Evolutionary conservation across 2,329 filamentous ascomycete species (phyloP).

Genomic region (Aspergillus ibericus): DNA sequence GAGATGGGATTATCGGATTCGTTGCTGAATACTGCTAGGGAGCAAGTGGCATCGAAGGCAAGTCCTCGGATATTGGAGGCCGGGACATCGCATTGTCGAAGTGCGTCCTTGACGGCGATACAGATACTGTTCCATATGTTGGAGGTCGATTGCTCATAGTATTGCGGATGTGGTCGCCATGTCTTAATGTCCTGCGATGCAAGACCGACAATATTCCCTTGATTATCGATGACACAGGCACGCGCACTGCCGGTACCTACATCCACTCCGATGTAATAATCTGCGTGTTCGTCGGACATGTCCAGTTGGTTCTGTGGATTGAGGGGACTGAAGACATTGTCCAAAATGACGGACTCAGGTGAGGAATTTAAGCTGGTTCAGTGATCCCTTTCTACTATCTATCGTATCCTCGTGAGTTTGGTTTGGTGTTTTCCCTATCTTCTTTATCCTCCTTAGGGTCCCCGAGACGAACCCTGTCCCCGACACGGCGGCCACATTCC

Average conservation of each 20-base stretch:
- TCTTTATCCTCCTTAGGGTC: not conserved
- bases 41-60: not conserved
- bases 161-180: constrained; percentile 71
- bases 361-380: no score
- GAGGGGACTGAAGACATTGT: no score
- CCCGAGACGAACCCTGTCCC: not conserved
- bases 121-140: constrained; percentile 95
- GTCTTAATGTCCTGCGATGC: constrained; percentile 71
- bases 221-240: constrained; percentile 86
- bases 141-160: constrained; percentile 89
- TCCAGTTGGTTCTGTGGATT: not conserved
- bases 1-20: constrained; percentile 67
- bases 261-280: constrained; percentile 75
- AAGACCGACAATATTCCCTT: constrained; percentile 73
- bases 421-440: no score
- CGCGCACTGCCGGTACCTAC: constrained; percentile 90
- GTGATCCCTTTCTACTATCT: no score
- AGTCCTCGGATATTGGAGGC: not conserved
- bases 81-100: constrained; percentile 64
- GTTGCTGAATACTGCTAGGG: not conserved
- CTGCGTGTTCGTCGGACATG: not conserved
- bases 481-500: not conserved
- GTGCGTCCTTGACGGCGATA: constrained; percentile 13
- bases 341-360: no score
- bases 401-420: no score